Percentiles rank a stretch among this genome's conserved stretches.
Evolutionary conservation across 2,329 filamentous ascomycete species (phyloP).

Genomic region (Aureobasidium sp.): DNA sequence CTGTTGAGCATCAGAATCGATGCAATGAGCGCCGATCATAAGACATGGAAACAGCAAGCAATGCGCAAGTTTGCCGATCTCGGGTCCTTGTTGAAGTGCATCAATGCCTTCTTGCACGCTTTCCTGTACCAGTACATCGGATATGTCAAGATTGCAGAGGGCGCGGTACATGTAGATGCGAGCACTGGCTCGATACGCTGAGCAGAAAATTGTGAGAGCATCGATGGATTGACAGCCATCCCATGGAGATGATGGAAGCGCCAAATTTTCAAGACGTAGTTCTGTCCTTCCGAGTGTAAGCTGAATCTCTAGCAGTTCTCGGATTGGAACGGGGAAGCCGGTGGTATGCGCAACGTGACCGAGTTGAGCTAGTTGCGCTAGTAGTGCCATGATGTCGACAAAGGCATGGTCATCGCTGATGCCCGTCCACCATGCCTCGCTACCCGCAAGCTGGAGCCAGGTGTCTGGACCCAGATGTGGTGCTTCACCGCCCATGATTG

Average conservation of each 20-base stretch:
- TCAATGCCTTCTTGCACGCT: constrained; percentile 4
- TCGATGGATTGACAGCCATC: not conserved
- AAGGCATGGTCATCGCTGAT: constrained; percentile 2
- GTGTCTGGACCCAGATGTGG: not conserved
- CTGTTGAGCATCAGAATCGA: not conserved
- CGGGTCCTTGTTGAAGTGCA: not conserved
- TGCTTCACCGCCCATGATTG: not conserved
- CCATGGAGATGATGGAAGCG: not conserved
- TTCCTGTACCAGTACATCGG: not conserved
- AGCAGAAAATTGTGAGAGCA: not conserved
- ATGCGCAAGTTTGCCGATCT: not conserved
- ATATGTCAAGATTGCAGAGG: not conserved
- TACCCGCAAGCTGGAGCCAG: not conserved
- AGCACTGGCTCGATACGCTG: not conserved
- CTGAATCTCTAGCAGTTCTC: not conserved
- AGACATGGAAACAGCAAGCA: not conserved
- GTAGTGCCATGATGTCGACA: constrained; percentile 1
- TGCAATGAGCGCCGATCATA: not conserved
- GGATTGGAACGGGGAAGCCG: not conserved
- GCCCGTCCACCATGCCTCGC: constrained; percentile 2
- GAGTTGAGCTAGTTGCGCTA: constrained; percentile 3
- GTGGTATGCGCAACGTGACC: not conserved
- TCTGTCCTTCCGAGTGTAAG: not conserved
- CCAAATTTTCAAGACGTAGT: not conserved
- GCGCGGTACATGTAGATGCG: constrained; percentile 6